Percentiles rank a stretch among this genome's conserved stretches.
phyloP scores from a whole-genome alignment of 352 stramenopile genomes.

The Phytophthora constricta region DNA sequence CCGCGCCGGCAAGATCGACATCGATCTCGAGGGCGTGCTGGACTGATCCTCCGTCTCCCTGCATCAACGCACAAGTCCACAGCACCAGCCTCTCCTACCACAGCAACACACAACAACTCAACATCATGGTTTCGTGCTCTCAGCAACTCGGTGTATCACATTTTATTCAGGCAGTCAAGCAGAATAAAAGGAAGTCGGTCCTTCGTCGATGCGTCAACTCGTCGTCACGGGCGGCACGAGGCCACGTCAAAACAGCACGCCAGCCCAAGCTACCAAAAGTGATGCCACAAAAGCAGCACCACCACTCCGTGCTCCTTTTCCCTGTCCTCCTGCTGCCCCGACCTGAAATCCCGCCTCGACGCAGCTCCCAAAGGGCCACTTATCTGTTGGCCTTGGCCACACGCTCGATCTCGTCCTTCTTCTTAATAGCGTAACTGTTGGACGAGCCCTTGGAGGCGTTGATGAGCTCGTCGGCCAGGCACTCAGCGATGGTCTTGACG shows the following conservation, averaged over 20 bases:
- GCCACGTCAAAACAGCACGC: too few relatives aligned
- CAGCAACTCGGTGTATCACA: constrained; percentile 88
- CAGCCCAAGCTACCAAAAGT: background rate
- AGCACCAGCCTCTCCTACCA: too few relatives aligned
- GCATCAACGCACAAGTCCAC: background rate
- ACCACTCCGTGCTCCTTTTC: background rate
- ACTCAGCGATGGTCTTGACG: constrained; percentile 99
- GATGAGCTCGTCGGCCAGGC: constrained; percentile 99
- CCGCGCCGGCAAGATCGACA: constrained; percentile 62
- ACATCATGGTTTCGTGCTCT: constrained; percentile 57
- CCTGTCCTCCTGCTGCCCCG: constrained; percentile 1
- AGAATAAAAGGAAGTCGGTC: constrained; percentile 53
- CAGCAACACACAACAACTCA: constrained; percentile 21
- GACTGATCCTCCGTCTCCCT: constrained; percentile 33
- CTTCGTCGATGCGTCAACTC: constrained; percentile 31
- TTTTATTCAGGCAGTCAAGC: constrained; percentile 58
- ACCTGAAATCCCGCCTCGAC: background rate
- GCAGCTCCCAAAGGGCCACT: constrained; percentile 48
- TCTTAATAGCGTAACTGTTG: constrained; percentile 99
- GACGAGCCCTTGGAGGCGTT: constrained; percentile 99
- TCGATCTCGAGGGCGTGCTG: constrained; percentile 72
- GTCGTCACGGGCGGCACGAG: constrained; percentile 29
- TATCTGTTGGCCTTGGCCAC: constrained; percentile 99
- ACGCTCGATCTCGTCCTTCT: constrained; percentile 99
- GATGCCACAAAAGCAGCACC: background rate